These are phyloP conservation scores for Apiotrichum siamense DNA, from an alignment of 1,284 basidiomycete genomes.

Conservation along the genomic window DNA sequence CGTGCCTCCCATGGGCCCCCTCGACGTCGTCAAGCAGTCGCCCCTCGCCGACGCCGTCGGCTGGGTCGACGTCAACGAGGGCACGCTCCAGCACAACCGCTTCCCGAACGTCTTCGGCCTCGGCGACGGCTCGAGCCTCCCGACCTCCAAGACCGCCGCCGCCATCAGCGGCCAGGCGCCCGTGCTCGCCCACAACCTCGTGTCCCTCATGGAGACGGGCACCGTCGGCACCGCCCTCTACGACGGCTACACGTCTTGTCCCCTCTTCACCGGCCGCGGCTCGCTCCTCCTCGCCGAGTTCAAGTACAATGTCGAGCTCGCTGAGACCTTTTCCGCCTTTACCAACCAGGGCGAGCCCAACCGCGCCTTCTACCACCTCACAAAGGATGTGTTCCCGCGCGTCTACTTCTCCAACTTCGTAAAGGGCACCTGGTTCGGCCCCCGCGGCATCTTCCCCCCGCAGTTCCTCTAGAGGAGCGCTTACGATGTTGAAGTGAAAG, in stretches of 20 bases:
- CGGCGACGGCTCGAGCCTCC: constrained; percentile 84
- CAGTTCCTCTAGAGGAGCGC: constrained; percentile 16
- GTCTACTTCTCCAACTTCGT: constrained; percentile 83
- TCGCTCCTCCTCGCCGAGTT: constrained; percentile 82
- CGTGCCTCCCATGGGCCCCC: constrained; percentile 83
- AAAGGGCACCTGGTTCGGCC: constrained; percentile 51
- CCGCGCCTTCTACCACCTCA: constrained; percentile 76
- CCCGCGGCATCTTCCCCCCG: constrained; percentile 42
- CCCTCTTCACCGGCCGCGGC: constrained; percentile 45
- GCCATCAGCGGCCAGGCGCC: constrained; percentile 88
- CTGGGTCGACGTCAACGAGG: constrained; percentile 80
- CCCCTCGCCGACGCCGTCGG: constrained; percentile 73
- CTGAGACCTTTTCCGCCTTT: constrained; percentile 71
- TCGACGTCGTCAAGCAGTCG: constrained; percentile 70
- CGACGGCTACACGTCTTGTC: constrained; percentile 63
- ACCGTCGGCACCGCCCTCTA: constrained; percentile 63
- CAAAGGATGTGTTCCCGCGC: constrained; percentile 82
- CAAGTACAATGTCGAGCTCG: constrained; percentile 72
- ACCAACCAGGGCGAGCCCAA: constrained; percentile 62
- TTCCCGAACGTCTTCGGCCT: constrained; percentile 77
- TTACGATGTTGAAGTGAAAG: no score
- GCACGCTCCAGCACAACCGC: constrained; percentile 76
- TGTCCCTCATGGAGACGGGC: constrained; percentile 65
- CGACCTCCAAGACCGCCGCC: constrained; percentile 93
- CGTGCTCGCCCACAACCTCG: constrained; percentile 85